phyloP scores from a whole-genome alignment of 179 eudicot genomes.

The Spergularia azorica region DNA sequence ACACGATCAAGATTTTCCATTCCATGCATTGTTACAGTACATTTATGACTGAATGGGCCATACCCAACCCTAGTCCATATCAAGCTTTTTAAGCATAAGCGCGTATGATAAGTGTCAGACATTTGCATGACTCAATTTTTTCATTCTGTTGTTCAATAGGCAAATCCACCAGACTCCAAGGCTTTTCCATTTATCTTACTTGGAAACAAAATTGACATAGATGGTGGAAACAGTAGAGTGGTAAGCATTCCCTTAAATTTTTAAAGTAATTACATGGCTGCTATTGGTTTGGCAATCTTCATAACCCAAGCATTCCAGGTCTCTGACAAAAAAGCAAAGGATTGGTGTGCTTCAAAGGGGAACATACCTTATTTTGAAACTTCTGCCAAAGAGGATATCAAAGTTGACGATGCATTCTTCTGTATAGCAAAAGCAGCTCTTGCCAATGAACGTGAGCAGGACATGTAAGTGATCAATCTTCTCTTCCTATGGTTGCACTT shows the following conservation, averaged over 20 bases:
- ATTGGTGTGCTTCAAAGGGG: conserved; percentile 67
- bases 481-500: conserved; percentile 10
- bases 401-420: conserved; percentile 59
- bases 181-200: conserved; percentile 56
- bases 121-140: not conserved
- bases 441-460: conserved; percentile 64
- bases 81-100: not conserved
- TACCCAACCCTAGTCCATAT: not conserved
- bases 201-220: conserved; percentile 68
- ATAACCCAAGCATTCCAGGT: conserved; percentile 39
- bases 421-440: conserved; percentile 61
- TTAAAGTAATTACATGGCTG: not conserved
- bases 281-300: conserved; percentile 10
- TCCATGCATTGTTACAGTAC: not conserved
- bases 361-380: conserved; percentile 65
- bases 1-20: not conserved
- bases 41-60: not conserved
- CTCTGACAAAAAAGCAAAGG: conserved; percentile 66
- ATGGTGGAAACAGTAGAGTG: conserved; percentile 74
- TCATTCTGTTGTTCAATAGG: conserved; percentile 27
- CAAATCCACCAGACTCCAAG: conserved; percentile 57
- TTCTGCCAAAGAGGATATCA: conserved; percentile 61
- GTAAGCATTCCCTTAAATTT: conserved; percentile 34
- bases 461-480: conserved; percentile 46
- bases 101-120: not conserved